Conservation (phyloP, 2,329 filamentous ascomycete species). For the Parastagonospora avenae region DNA sequence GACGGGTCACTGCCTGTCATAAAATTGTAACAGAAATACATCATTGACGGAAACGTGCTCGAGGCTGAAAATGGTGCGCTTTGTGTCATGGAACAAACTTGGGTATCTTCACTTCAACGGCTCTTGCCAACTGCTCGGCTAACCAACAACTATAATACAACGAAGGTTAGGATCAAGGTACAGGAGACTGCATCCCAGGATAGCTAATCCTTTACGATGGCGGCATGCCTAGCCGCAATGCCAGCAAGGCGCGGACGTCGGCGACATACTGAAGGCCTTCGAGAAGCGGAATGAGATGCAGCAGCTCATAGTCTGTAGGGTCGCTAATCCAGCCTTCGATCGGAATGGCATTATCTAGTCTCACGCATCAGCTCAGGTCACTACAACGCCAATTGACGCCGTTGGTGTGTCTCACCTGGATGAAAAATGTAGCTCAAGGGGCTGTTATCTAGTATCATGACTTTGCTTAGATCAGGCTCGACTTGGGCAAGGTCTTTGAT, state of each 20-base stretch:
- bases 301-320: slow-evolving; percentile 91
- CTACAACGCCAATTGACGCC: neutral
- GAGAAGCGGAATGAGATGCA: slow-evolving; percentile 89
- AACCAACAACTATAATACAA: slow-evolving; percentile 39
- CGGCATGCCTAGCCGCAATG: slow-evolving; percentile 81
- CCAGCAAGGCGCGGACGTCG: slow-evolving; percentile 88
- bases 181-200: slow-evolving; percentile 13
- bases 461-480: slow-evolving; percentile 94
- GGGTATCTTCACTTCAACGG: slow-evolving; percentile 43
- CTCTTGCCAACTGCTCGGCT: slow-evolving; percentile 28
- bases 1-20: slow-evolving; percentile 3
- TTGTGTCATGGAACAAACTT: slow-evolving; percentile 21
- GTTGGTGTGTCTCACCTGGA: slow-evolving; percentile 69
- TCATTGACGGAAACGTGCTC: slow-evolving; percentile 14
- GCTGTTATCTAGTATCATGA: slow-evolving; percentile 99
- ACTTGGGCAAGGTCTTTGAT: slow-evolving; percentile 98
- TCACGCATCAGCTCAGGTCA: slow-evolving; percentile 14
- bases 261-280: slow-evolving; percentile 97
- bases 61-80: neutral
- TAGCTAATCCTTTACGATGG: slow-evolving; percentile 30
- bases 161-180: slow-evolving; percentile 30
- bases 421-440: slow-evolving; percentile 98
- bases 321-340: slow-evolving; percentile 99
- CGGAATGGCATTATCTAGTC: slow-evolving; percentile 92
- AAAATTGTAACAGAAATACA: slow-evolving; percentile 17